Percentiles rank a stretch among this genome's conserved stretches.
Evolutionary conservation across 352 stramenopile genomes (phyloP).

Genomic region (Pythium rhizo-oryzae): DNA sequence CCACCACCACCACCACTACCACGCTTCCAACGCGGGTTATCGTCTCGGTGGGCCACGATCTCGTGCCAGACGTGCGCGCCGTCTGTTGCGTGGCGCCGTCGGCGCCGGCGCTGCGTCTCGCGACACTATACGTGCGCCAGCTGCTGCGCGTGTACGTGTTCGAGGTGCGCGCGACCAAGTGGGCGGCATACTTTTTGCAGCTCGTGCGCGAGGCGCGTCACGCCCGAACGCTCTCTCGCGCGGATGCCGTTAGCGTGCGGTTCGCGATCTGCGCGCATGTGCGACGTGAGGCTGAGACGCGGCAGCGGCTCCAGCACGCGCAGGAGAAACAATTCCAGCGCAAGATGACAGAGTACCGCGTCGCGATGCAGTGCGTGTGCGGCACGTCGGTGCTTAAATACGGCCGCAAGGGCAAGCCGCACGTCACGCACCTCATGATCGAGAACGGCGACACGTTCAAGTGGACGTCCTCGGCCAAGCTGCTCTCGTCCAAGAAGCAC

Average conservation of each 20-base stretch:
- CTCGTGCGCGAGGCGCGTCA: conserved; percentile 48
- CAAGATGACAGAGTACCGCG: conserved; percentile 86
- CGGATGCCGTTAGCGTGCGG: conserved; percentile 53
- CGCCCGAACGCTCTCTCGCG: conserved; percentile 32
- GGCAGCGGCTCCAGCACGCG: conserved; percentile 45
- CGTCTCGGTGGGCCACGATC: conserved; percentile 32
- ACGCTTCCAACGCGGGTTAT: not conserved
- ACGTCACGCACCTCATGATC: conserved; percentile 70
- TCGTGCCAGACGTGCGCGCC: conserved; percentile 46
- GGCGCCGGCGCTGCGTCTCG: conserved; percentile 28
- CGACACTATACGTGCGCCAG: conserved; percentile 38
- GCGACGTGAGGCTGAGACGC: conserved; percentile 42
- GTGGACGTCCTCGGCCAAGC: conserved; percentile 70
- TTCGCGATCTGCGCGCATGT: conserved; percentile 68
- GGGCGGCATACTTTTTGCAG: conserved; percentile 75
- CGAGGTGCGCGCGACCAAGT: conserved; percentile 79
- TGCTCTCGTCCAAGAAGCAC: conserved; percentile 35
- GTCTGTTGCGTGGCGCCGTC: conserved; percentile 35
- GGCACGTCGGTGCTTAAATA: conserved; percentile 78
- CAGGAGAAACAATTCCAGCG: conserved; percentile 60
- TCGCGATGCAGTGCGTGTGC: conserved; percentile 79
- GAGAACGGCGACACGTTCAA: conserved; percentile 80
- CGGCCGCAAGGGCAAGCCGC: conserved; percentile 78
- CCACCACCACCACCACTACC: conserved; percentile 15
- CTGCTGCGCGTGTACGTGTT: conserved; percentile 63